Percentiles rank a stretch among this genome's conserved stretches.
Evolutionary conservation across 2,329 filamentous ascomycete species (phyloP).

Genomic region (Pseudogymnoascus sp.): DNA sequence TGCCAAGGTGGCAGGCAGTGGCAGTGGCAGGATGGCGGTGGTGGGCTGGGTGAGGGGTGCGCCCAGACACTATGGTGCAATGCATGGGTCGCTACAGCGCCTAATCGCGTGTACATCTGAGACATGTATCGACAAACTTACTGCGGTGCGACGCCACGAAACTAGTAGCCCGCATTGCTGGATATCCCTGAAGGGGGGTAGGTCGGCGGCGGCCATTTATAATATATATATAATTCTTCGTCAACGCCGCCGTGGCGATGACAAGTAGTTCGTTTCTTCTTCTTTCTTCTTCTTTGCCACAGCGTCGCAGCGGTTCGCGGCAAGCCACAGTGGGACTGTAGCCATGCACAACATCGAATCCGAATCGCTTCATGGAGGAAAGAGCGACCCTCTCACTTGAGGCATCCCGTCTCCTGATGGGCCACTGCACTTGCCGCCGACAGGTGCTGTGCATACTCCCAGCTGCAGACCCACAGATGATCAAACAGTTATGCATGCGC

Average conservation of each 20-base stretch:
- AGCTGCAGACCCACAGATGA: conserved; percentile 2
- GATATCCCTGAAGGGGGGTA: neutral
- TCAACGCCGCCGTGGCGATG: neutral
- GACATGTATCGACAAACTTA: neutral
- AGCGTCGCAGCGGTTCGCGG: neutral
- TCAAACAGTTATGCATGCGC: conserved; percentile 6
- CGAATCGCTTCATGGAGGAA: neutral
- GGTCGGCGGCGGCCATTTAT: neutral
- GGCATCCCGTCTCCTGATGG: neutral
- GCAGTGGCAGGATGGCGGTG: neutral
- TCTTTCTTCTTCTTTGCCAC: neutral
- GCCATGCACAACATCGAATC: neutral
- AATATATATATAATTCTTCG: conserved; percentile 8
- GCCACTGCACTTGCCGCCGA: neutral
- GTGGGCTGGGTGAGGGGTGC: neutral
- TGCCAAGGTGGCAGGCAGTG: neutral
- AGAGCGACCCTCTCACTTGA: neutral
- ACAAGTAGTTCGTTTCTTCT: neutral
- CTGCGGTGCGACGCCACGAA: neutral
- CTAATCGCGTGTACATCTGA: conserved; percentile 9
- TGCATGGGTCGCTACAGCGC: conserved; percentile 1
- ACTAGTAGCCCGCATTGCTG: conserved; percentile 1
- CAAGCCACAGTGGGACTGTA: neutral
- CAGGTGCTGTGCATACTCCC: neutral
- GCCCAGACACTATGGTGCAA: conserved; percentile 1